These are phyloP conservation scores for Niebla homalea DNA, from an alignment of 495 filamentous ascomycete species.

Conservation along the genomic window DNA sequence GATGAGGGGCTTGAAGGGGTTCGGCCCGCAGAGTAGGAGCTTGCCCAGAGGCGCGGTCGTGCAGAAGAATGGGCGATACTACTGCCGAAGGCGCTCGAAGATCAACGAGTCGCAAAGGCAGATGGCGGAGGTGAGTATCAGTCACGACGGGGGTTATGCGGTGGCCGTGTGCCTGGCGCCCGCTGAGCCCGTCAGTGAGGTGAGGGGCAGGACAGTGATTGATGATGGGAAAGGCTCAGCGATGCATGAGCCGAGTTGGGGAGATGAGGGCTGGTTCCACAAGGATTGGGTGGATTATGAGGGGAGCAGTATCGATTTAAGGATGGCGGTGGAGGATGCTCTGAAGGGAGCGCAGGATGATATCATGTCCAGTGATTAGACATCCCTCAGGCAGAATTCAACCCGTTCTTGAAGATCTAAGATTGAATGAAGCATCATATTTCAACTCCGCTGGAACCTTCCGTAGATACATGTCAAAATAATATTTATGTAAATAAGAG, in stretches of 20 bases:
- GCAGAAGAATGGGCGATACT: neutral
- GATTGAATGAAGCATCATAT: too few relatives aligned
- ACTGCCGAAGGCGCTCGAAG: slow-evolving; percentile 2
- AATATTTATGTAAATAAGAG: too few relatives aligned
- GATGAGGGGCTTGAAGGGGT: slow-evolving; percentile 5
- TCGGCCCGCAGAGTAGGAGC: neutral
- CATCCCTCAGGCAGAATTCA: neutral
- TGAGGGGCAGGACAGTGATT: neutral
- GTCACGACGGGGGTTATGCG: slow-evolving; percentile 49
- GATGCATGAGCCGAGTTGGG: slow-evolving; percentile 16
- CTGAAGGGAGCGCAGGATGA: too few relatives aligned
- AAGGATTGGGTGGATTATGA: neutral
- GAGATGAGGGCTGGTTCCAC: slow-evolving; percentile 13
- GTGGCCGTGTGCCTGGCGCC: slow-evolving; percentile 27
- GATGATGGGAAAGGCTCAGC: slow-evolving; percentile 13
- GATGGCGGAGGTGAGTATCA: slow-evolving; percentile 26
- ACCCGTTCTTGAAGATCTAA: too few relatives aligned
- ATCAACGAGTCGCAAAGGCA: slow-evolving; percentile 12
- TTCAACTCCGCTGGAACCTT: too few relatives aligned
- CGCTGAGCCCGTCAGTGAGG: slow-evolving; percentile 1
- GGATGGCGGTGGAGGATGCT: neutral
- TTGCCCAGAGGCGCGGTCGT: neutral
- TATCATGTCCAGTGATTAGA: too few relatives aligned
- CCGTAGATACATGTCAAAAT: too few relatives aligned
- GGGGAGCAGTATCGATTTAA: neutral